A percentile compares a stretch with the other conserved stretches of the same genome.
Evolutionary conservation across 2,329 filamentous ascomycete genomes (phyloP).

Genomic region (Fusarium decemcellulare): DNA sequence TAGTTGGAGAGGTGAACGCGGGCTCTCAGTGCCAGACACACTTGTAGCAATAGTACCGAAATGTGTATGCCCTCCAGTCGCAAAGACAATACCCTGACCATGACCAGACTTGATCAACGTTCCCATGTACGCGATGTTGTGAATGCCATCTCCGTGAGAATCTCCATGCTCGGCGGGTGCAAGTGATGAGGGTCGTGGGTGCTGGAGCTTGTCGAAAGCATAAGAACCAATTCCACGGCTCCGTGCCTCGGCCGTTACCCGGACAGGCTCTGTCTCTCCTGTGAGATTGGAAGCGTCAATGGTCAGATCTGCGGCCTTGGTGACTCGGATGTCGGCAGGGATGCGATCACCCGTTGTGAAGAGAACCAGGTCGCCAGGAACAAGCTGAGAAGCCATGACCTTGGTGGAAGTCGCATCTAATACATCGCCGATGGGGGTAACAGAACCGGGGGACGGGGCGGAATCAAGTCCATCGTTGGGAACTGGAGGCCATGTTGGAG

Average conservation of each 20-base stretch:
- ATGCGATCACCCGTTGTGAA: conserved; percentile 98
- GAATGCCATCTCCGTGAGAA: conserved; percentile 76
- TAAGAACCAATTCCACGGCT: conserved; percentile 48
- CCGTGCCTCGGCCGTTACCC: conserved; percentile 77
- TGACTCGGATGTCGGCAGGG: conserved; percentile 95
- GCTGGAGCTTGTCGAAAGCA: conserved; percentile 48
- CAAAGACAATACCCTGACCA: conserved; percentile 96
- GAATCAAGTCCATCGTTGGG: conserved; percentile 62
- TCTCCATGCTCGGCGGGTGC: conserved; percentile 69
- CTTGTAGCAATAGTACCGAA: conserved; percentile 97
- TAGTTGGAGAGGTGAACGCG: conserved; percentile 91
- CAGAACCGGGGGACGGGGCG: conserved; percentile 59
- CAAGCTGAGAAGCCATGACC: conserved; percentile 88
- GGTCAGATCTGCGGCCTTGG: conserved; percentile 87
- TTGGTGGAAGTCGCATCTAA: conserved; percentile 84
- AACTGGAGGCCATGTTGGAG: conserved; percentile 64
- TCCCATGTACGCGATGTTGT: conserved; percentile 98
- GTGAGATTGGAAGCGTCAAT: conserved; percentile 98
- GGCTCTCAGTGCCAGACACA: conserved; percentile 94
- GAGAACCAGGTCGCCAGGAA: conserved; percentile 92
- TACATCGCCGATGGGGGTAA: conserved; percentile 72
- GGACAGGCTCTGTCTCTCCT: conserved; percentile 94
- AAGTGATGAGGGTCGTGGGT: conserved; percentile 58
- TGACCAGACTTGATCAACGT: conserved; percentile 95
- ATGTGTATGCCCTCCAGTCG: conserved; percentile 92